Conservation (phyloP, 1,284 basidiomycete genomes). For the Chalciporus piperatoides region DNA sequence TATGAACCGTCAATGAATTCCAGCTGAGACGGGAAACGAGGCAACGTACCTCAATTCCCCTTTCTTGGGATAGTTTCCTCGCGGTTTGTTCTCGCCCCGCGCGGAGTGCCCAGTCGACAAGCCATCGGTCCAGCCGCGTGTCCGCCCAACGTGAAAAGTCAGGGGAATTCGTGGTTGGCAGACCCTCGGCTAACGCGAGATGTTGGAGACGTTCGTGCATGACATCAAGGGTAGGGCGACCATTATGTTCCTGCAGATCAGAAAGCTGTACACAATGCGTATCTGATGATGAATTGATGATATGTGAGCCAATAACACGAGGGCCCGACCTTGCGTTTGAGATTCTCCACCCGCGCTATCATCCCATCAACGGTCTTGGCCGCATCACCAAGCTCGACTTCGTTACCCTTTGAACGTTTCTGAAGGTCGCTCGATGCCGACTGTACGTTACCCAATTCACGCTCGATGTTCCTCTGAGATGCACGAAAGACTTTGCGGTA, state of each 20-base stretch:
- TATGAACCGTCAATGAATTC: slow-evolving; percentile 22
- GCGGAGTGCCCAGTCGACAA: slow-evolving; percentile 89
- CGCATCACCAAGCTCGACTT: slow-evolving; percentile 48
- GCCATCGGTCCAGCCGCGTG: slow-evolving; percentile 81
- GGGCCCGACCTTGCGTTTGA: slow-evolving; percentile 74
- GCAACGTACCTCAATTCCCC: slow-evolving; percentile 61
- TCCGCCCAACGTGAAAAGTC: slow-evolving; percentile 76
- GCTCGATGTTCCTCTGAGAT: slow-evolving; percentile 76
- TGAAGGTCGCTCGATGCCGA: slow-evolving; percentile 52
- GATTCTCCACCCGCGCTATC: slow-evolving; percentile 67
- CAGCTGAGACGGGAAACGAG: slow-evolving; percentile 14
- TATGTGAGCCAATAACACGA: slow-evolving; percentile 14
- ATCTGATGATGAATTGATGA: slow-evolving; percentile 15
- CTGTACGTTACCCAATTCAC: slow-evolving; percentile 65
- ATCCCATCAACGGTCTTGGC: slow-evolving; percentile 67
- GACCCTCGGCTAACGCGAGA: slow-evolving; percentile 55
- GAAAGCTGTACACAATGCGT: slow-evolving; percentile 47
- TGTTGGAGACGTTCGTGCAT: slow-evolving; percentile 72
- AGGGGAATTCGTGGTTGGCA: slow-evolving; percentile 48
- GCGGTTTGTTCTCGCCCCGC: slow-evolving; percentile 71
- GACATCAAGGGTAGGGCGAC: slow-evolving; percentile 64
- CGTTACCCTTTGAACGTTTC: slow-evolving; percentile 39
- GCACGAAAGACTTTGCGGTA: slow-evolving; percentile 81
- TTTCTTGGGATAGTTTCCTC: slow-evolving; percentile 62
- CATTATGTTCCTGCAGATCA: slow-evolving; percentile 63